Conservation (phyloP, 2,329 filamentous ascomycete species). For the Aspergillus hortae region DNA sequence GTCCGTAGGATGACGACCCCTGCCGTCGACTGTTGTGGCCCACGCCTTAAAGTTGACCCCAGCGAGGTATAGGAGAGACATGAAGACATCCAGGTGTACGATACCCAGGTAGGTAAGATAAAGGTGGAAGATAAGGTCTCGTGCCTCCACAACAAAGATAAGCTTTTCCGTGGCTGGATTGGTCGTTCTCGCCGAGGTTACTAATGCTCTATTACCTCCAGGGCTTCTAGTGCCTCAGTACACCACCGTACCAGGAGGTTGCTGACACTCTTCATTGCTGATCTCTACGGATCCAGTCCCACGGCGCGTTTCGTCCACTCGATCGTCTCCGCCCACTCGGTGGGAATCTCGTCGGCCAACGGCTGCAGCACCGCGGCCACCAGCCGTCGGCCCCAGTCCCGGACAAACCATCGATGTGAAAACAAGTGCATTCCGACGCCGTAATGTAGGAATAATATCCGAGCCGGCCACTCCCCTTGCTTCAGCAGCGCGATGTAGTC, state of each 20-base stretch:
- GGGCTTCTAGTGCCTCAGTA: too few species aligned
- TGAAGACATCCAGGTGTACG: too few species aligned
- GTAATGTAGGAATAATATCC: slow-evolving; percentile 29
- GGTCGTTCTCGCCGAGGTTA: not conserved
- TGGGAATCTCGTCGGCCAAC: slow-evolving; percentile 21
- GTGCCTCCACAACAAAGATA: not conserved
- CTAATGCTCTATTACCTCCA: too few species aligned
- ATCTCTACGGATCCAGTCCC: slow-evolving; percentile 12
- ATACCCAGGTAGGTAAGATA: too few species aligned
- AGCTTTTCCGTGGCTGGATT: not conserved
- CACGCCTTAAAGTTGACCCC: too few species aligned
- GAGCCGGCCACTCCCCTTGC: slow-evolving; percentile 28
- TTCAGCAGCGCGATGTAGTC: slow-evolving; percentile 22
- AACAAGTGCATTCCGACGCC: slow-evolving; percentile 29
- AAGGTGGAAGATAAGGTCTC: not conserved
- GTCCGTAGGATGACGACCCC: too few species aligned
- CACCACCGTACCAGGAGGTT: too few species aligned
- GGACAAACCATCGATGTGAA: slow-evolving; percentile 31
- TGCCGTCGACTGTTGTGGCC: too few species aligned
- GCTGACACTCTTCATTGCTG: too few species aligned
- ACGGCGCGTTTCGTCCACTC: slow-evolving; percentile 25
- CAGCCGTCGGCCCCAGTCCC: slow-evolving; percentile 28
- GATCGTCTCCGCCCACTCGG: slow-evolving; percentile 25
- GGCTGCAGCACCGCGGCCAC: slow-evolving; percentile 25
- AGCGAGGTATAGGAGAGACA: too few species aligned